Evolutionary conservation across 2,329 filamentous ascomycete species (phyloP), one percentile per base, ranked within the genome.

Genomic region (Helotiales sp.): DNA sequence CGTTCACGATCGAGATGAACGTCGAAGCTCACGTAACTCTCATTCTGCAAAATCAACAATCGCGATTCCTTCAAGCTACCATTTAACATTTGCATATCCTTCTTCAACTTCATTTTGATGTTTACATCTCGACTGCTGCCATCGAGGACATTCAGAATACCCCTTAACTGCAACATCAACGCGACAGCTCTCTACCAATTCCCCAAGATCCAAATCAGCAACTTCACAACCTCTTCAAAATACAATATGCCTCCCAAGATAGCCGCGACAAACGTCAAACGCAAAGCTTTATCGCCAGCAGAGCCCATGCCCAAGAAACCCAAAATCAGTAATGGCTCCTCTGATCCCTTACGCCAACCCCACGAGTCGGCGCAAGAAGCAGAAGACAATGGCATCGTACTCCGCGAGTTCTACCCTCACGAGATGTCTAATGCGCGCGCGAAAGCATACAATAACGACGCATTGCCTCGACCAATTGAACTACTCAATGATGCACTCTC

Each of bases 341-440:
- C 63, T 11, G 69, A 74, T 50, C 68, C 70, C 15, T 60, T 76
- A 1, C 69, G 69, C 3, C 63, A 70, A 57, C 74, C 74, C 0
- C 76, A 77, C 61, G 65, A 61, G 10, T 68, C 66, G 13, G 76
- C 80, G 1, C 74, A 80, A 67, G 78, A 81, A 67, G 74, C 79
- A 6, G 81, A 82, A 64, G 77, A 82, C 20, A 80, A 89, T 71
- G 89, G 88, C 20, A 88, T 92, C 59, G 87, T 92, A 0, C 81
- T 91, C 40, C 88, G 90, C 47, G 85, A 91, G 57, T 97, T 89
- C 80, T 97, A 97, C 73, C 93, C 93, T 0, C 86, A 87, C 0
- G 93, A 97, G 77, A 96, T 97, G 89, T 91, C 85, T 80, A 96
- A 93, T 74, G 87, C 86, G 59, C 89, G 93, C 45, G 93, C 91